Percentiles rank a stretch among this genome's conserved stretches.
Evolutionary conservation across 2,329 filamentous ascomycete genomes (phyloP).

Genomic region (Microsporum canis): DNA sequence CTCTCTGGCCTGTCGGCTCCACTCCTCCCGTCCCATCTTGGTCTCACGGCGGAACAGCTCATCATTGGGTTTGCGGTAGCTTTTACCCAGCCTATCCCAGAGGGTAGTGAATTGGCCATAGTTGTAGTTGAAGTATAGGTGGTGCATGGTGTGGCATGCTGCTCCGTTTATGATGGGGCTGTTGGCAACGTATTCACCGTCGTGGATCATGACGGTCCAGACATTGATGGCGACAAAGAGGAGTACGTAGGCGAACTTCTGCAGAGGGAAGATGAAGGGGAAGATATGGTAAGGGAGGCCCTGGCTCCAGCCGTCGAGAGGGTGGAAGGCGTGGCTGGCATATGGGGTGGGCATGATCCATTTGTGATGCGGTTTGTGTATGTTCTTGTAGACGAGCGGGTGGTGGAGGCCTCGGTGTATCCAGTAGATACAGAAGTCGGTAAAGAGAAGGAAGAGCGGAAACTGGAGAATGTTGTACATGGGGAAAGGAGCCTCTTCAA

Average conservation of each 20-base stretch:
- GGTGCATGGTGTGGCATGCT: conserved; percentile 87
- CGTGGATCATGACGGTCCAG: conserved; percentile 94
- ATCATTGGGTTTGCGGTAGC: conserved; percentile 73
- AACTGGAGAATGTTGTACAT: conserved; percentile 78
- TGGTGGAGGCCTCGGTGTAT: conserved; percentile 81
- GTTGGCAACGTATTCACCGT: conserved; percentile 87
- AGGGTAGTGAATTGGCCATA: conserved; percentile 90
- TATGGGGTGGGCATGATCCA: conserved; percentile 98
- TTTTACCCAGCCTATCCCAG: conserved; percentile 79
- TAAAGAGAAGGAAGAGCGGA: conserved; percentile 77
- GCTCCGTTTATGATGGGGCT: conserved; percentile 88
- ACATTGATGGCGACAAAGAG: conserved; percentile 91
- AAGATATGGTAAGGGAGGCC: conserved; percentile 86
- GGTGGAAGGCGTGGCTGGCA: conserved; percentile 89
- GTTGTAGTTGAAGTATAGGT: conserved; percentile 80
- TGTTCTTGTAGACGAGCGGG: conserved; percentile 66
- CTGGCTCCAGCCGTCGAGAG: conserved; percentile 80
- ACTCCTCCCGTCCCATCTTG: conserved; percentile 73
- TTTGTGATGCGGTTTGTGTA: conserved; percentile 98
- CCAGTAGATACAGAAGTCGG: conserved; percentile 83
- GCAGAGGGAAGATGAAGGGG: conserved; percentile 82
- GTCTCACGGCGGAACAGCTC: conserved; percentile 74
- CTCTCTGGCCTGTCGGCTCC: conserved; percentile 63
- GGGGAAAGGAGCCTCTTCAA: conserved; percentile 59
- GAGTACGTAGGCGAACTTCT: conserved; percentile 76